Conservation (phyloP, 805 yeast species). For the Debaryomyces tyrocola region DNA sequence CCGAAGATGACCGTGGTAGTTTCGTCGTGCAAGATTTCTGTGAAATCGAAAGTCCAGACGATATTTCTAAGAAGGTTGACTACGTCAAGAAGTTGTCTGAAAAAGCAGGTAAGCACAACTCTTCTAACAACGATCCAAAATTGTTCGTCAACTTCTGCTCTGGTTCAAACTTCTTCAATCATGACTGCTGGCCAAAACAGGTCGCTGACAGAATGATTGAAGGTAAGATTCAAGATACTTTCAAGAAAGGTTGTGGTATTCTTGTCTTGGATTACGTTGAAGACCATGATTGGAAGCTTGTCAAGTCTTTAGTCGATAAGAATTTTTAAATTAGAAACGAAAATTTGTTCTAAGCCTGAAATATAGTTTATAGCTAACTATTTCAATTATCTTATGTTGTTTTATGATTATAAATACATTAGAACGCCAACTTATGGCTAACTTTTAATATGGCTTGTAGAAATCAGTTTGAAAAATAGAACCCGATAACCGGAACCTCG, state of each 20-base stretch:
- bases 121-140: conserved; percentile 46
- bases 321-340: conserved; percentile 32
- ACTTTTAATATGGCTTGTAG: neutral
- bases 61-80: conserved; percentile 54
- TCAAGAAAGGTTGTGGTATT: conserved; percentile 60
- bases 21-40: conserved; percentile 74
- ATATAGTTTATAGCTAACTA: too few species aligned
- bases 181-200: conserved; percentile 71
- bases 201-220: conserved; percentile 54
- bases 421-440: neutral
- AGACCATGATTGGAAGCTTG: conserved; percentile 57
- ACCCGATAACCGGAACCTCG: too few species aligned
- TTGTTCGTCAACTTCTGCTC: conserved; percentile 72
- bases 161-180: conserved; percentile 71
- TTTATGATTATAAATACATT: neutral
- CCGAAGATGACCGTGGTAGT: conserved; percentile 61
- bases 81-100: conserved; percentile 57
- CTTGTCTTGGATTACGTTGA: conserved; percentile 70
- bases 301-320: conserved; percentile 49
- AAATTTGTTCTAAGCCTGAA: too few species aligned
- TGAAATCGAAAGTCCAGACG: conserved; percentile 54
- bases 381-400: neutral
- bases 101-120: conserved; percentile 51
- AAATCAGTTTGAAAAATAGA: neutral
- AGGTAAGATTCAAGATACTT: conserved; percentile 46